Conservation (phyloP, 257 asterid species). For the Ehretia macrophylla region DNA sequence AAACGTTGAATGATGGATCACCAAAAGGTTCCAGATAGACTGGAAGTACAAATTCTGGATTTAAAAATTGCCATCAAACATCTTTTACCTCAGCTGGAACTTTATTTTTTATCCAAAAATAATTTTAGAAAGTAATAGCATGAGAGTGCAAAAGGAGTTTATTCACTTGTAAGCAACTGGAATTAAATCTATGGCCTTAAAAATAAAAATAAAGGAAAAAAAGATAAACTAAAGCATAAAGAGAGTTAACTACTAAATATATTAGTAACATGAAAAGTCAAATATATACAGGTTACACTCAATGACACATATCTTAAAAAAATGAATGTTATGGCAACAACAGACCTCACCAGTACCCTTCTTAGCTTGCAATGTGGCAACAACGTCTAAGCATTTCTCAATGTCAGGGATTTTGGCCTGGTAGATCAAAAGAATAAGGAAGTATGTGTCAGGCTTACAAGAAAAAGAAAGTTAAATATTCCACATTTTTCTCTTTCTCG, state of each 20-base stretch:
- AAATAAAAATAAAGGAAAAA: too few relatives aligned
- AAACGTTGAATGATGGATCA: too few relatives aligned
- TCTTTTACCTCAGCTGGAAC: too few relatives aligned
- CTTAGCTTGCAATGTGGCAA: constrained; percentile 75
- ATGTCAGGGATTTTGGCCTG: constrained; percentile 96
- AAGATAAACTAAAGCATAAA: too few relatives aligned
- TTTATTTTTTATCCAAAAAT: not conserved
- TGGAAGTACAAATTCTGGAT: too few relatives aligned
- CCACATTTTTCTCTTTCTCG: too few relatives aligned
- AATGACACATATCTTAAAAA: not conserved
- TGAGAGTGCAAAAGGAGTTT: too few relatives aligned
- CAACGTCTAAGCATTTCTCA: constrained; percentile 80
- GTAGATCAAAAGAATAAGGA: constrained; percentile 6
- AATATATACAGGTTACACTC: not conserved
- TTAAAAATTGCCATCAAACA: not conserved
- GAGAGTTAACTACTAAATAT: too few relatives aligned
- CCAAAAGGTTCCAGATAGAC: too few relatives aligned
- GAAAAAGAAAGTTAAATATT: constrained; percentile 6
- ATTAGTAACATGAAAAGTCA: not conserved
- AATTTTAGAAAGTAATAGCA: not conserved
- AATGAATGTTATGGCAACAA: constrained; percentile 25
- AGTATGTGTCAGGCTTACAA: constrained; percentile 8
- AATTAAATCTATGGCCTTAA: too few relatives aligned
- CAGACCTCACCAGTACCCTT: constrained; percentile 86
- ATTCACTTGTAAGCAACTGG: too few relatives aligned